These are phyloP conservation scores for Begonia fuchsioides DNA, from an alignment of 306 rosid genomes.

Conservation along the genomic window DNA sequence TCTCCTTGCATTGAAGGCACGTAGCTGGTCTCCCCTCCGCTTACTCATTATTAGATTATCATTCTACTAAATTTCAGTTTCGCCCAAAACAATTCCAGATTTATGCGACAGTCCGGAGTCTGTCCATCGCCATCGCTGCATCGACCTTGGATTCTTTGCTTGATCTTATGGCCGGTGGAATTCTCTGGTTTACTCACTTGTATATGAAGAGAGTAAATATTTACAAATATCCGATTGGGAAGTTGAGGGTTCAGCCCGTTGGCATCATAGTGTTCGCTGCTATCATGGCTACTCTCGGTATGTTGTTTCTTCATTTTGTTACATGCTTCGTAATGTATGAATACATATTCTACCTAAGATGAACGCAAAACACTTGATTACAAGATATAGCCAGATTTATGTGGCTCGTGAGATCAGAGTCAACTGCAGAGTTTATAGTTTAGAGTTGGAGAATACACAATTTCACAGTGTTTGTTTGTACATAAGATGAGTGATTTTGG, in stretches of 20 bases:
- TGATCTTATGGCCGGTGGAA: slow-evolving; percentile 43
- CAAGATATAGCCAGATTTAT: no score
- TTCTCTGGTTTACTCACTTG: slow-evolving; percentile 64
- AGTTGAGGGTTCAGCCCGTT: slow-evolving; percentile 67
- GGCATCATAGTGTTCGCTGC: slow-evolving; percentile 74
- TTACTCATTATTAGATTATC: not conserved
- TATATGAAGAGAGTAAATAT: slow-evolving; percentile 59
- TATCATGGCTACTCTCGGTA: slow-evolving; percentile 71
- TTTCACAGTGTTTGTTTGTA: no score
- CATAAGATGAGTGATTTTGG: no score
- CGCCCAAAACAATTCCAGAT: slow-evolving; percentile 17
- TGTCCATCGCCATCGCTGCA: slow-evolving; percentile 71
- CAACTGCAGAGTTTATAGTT: no score
- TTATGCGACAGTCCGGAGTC: slow-evolving; percentile 54
- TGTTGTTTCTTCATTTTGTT: not conserved
- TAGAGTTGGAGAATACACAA: no score
- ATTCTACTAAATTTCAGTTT: not conserved
- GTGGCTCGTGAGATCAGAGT: no score
- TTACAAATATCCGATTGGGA: slow-evolving; percentile 61
- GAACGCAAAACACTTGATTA: no score
- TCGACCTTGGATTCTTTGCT: slow-evolving; percentile 71
- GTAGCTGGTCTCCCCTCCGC: not conserved
- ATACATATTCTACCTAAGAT: no score
- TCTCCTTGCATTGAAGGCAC: slow-evolving; percentile 36
- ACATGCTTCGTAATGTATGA: no score